These are phyloP conservation scores for Phytophthora niederhauseri DNA, from an alignment of 352 stramenopile genomes.

Conservation along the genomic window DNA sequence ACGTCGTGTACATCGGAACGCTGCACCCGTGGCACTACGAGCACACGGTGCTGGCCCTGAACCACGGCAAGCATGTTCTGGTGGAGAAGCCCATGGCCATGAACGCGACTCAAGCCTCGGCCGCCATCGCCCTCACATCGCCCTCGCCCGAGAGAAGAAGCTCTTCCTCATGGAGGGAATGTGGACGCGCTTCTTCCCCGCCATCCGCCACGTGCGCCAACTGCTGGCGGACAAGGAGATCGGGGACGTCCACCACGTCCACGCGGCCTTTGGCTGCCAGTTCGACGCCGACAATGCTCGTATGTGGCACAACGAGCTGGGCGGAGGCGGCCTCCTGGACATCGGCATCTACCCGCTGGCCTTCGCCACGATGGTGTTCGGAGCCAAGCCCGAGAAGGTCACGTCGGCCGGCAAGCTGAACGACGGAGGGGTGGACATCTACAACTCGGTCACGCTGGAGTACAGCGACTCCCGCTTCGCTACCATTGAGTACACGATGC, in stretches of 20 bases:
- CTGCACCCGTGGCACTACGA: constrained; percentile 81
- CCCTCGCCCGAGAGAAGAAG: constrained; percentile 53
- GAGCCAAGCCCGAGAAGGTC: constrained; percentile 52
- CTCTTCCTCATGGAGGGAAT: constrained; percentile 85
- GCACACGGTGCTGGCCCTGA: constrained; percentile 69
- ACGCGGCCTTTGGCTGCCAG: constrained; percentile 54
- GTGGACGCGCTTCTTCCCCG: constrained; percentile 91
- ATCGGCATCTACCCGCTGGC: constrained; percentile 83
- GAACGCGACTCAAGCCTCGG: constrained; percentile 70
- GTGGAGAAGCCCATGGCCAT: constrained; percentile 92
- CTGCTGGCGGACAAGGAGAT: constrained; percentile 48
- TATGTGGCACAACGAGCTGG: constrained; percentile 71
- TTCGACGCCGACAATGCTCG: constrained; percentile 39
- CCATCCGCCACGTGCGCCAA: constrained; percentile 52
- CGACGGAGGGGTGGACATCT: constrained; percentile 57
- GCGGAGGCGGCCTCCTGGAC: constrained; percentile 76
- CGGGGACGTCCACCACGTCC: constrained; percentile 55
- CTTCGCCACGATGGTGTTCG: constrained; percentile 72
- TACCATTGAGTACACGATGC: constrained; percentile 65
- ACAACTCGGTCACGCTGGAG: constrained; percentile 62
- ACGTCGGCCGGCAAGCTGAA: constrained; percentile 54
- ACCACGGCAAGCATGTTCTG: constrained; percentile 84
- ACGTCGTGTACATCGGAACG: constrained; percentile 91
- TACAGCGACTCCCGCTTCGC: constrained; percentile 59
- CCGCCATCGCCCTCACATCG: constrained; percentile 58